phyloP scores from a whole-genome alignment of 805 yeast genomes.

The Ogataea naganishii region DNA sequence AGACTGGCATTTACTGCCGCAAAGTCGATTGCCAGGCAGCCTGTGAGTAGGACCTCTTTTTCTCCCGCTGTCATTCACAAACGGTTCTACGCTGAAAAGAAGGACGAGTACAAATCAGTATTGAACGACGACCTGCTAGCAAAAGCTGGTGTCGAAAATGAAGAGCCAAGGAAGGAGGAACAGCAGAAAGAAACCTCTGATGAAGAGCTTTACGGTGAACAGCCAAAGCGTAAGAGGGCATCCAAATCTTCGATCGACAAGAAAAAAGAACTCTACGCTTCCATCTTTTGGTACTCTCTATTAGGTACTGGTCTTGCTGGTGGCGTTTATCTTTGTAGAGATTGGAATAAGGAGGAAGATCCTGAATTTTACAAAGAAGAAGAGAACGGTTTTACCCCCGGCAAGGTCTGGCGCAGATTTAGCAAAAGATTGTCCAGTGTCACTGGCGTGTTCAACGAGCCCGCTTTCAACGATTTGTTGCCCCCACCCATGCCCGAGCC shows the following conservation, averaged over 20 bases:
- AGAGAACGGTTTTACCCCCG: slow-evolving; percentile 64
- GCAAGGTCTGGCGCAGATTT: slow-evolving; percentile 59
- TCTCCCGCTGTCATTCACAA: too few species aligned
- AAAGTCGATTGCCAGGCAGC: too few species aligned
- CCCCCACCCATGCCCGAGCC: slow-evolving; percentile 91
- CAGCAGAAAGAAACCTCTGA: slow-evolving; percentile 5
- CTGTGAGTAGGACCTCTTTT: too few species aligned
- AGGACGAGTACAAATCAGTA: slow-evolving; percentile 37
- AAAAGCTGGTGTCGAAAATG: slow-evolving; percentile 73
- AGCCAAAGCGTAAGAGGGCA: slow-evolving; percentile 42
- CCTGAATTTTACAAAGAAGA: slow-evolving; percentile 29
- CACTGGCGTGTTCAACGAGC: slow-evolving; percentile 82
- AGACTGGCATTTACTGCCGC: too few species aligned
- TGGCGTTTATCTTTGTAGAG: slow-evolving; percentile 62
- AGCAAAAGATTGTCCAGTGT: slow-evolving; percentile 63
- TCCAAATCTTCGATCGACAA: slow-evolving; percentile 61
- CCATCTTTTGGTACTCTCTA: slow-evolving; percentile 54
- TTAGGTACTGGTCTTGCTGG: slow-evolving; percentile 48
- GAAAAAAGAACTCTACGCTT: slow-evolving; percentile 78
- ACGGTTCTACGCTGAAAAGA: slow-evolving; percentile 15
- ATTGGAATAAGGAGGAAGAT: slow-evolving; percentile 78
- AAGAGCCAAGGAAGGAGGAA: slow-evolving; percentile 11
- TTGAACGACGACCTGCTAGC: slow-evolving; percentile 75
- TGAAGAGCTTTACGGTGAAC: slow-evolving; percentile 20
- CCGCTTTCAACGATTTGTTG: slow-evolving; percentile 84